A percentile compares a stretch with the other conserved stretches of the same genome.
Evolutionary conservation across 257 asterid species (phyloP).

Genomic region (Przewalskia tangutica): DNA sequence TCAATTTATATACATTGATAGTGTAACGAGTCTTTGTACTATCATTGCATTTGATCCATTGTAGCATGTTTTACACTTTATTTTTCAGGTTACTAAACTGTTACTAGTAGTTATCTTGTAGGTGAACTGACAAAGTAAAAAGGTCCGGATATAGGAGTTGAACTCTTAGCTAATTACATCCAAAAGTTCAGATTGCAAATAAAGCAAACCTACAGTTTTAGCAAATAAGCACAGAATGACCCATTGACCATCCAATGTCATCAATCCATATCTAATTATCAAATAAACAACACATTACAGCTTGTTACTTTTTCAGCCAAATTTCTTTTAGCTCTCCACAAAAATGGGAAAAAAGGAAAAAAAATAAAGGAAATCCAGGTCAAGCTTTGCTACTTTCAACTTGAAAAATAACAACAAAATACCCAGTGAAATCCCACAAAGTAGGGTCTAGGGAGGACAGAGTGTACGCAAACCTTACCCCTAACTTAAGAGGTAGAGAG

Average conservation of each 20-base stretch:
- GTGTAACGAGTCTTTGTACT: neutral
- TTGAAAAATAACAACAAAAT: too few species aligned
- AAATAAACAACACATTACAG: neutral
- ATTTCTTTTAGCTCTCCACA: neutral
- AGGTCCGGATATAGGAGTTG: neutral
- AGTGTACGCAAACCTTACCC: too few species aligned
- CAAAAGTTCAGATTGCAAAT: neutral
- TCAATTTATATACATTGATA: neutral
- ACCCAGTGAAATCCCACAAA: too few species aligned
- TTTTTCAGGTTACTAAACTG: neutral
- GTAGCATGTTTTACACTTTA: neutral
- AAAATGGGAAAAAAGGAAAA: neutral
- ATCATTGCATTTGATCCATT: neutral
- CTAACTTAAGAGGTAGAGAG: rapidly evolving
- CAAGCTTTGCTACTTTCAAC: neutral
- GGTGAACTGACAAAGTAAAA: neutral
- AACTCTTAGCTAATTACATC: neutral
- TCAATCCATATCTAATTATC: neutral
- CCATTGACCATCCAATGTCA: neutral
- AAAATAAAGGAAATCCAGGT: neutral
- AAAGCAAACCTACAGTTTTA: neutral
- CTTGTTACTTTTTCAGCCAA: neutral
- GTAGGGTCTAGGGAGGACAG: too few species aligned
- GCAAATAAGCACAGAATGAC: neutral
- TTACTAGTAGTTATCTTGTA: neutral